Evolutionary conservation across 192 early-diverging fungal species (phyloP), one percentile per base, ranked within the genome.

Genomic region (Linnemannia hyalina): DNA sequence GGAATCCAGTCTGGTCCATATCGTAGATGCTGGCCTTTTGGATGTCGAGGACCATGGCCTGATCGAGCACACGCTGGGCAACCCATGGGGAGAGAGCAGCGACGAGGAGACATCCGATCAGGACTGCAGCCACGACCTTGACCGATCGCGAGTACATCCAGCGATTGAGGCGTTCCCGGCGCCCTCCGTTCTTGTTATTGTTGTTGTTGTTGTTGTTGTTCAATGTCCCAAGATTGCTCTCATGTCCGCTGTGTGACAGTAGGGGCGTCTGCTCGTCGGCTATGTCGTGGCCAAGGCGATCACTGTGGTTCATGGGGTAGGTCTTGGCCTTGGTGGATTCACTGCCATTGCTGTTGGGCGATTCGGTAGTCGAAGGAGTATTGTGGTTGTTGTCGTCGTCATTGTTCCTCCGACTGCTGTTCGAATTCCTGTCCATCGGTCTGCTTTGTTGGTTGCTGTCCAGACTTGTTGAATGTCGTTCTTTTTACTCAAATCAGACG

Each of bases 1-100:
- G 84, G 73, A 86, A 86, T 54, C 84, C 84, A 15, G 84, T 70
- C 22, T 86, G 40, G 42, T 86, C 84, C 80, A 81, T 75, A 6
- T 86, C 79, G 16, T 75, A 57, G 15, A 86, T 86, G 29, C 74
- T 73, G 44, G 80, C 74, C 70, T 74, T 47, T 36, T 86, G 75
- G 35, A 86, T 86, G 54, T 86, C 76, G 22, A 86, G 75, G 13
- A 81, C 76, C 76, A 86, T 44, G 9, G 79, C 84, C 18, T 55
- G 49, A 68, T 86, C 84, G 18, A 86, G 71, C 3, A 86, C 84
- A 36, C 80, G 74, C 63, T 86, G 84, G 22, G 84, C 78, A 15
- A 71, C 72, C 47, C 38, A 73, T 6, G 79, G 75, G 7, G 80
- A 77, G 9, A 81, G 0, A 20, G 52, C 47, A 20, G 49, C 63